Evolutionary conservation across 495 filamentous ascomycete genomes (phyloP), one percentile per base, ranked within the genome.

Genomic region (Clavariopsis aquatica): DNA sequence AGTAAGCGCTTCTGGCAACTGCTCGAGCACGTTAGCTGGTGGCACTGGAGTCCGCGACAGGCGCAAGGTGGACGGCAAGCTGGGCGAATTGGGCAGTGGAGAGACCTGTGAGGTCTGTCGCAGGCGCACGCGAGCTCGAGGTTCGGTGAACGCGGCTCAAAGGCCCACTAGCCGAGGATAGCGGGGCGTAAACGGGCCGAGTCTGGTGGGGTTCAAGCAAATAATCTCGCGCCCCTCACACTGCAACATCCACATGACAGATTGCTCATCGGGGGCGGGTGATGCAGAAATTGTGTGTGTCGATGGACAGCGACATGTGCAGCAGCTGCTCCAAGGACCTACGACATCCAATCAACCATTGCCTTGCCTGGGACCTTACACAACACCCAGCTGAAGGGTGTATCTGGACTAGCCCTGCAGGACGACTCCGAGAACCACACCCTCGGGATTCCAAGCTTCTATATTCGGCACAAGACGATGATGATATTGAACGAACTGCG

Each of bases 21-120:
- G 47, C 57, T 49, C 43, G 43, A 59, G 45, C 66, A 69, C 61
- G 66, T 69, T 69, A 60, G 47, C 9, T 34, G 67, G 62, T 65
- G 28, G n/a, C 52, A 60, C 63, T 24, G 20, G 31, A 57, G 60
- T 15, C 13, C n/a, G 26, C 36, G 45, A 64, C 57, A 62, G 52
- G 31, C 29, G 52, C 38, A 49, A 62, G 62, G 24, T 61, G 66
- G 49, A 46, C 36, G 60, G 56, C 38, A 24, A 29, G 6, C 31
- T 34, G 31, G 47, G 49, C 12, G 52, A 51, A 10, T 7, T 7
- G 26, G 26, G 22, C 22, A 22, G 20, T 51, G 47, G 47, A 19
- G 28, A 36, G 60, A 15, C 12, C 6, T 61, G 61, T 65, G 28
- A 36, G 60, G 20, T 9, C 6, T 61, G 61, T 65, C 29, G 52